A percentile compares a stretch with the other conserved stretches of the same genome.
Conservation (phyloP, 1,284 basidiomycete genomes). For the Kwoniella shivajii region DNA sequence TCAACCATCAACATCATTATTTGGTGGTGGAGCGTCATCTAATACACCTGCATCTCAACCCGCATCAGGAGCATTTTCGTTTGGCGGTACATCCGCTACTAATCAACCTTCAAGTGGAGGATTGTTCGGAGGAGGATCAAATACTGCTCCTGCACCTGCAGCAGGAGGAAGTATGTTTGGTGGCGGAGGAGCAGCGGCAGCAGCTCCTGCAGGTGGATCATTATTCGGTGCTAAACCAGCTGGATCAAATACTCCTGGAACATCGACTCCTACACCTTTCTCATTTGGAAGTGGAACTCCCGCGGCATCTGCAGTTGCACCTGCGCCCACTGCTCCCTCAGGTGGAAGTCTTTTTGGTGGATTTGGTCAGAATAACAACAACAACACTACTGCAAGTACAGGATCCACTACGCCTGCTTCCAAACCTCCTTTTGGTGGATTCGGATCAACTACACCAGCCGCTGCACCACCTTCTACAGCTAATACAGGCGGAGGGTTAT, state of each 20-base stretch:
- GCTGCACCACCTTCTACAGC: conserved; percentile 34
- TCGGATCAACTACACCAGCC: conserved; percentile 41
- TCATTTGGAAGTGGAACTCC: conserved; percentile 19
- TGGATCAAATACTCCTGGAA: conserved; percentile 2
- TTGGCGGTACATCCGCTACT: conserved; percentile 3
- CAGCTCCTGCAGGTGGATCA: conserved; percentile 17
- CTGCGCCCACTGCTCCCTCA: conserved; percentile 15
- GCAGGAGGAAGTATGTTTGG: conserved; percentile 14
- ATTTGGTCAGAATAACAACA: conserved; percentile 19
- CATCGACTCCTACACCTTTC: conserved; percentile 8
- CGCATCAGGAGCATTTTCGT: conserved; percentile 9
- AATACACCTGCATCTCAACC: conserved; percentile 12
- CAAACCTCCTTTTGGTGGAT: conserved; percentile 44
- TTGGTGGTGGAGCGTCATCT: conserved; percentile 22
- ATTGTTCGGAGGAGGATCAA: conserved; percentile 18
- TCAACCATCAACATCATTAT: conserved; percentile 22
- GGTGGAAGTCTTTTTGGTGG: conserved; percentile 34
- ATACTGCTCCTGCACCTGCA: conserved; percentile 18
- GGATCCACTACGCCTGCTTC: conserved; percentile 42
- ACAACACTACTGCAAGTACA: conserved; percentile 17
- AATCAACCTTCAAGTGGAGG: conserved; percentile 7
- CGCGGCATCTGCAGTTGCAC: conserved; percentile 14
- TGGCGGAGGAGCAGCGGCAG: conserved; percentile 11
- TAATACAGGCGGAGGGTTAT: conserved; percentile 23
- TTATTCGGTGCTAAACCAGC: conserved; percentile 41